Evolutionary conservation across 108 stramenopile genomes (phyloP).

Genomic region (Bacterosira constricta): DNA sequence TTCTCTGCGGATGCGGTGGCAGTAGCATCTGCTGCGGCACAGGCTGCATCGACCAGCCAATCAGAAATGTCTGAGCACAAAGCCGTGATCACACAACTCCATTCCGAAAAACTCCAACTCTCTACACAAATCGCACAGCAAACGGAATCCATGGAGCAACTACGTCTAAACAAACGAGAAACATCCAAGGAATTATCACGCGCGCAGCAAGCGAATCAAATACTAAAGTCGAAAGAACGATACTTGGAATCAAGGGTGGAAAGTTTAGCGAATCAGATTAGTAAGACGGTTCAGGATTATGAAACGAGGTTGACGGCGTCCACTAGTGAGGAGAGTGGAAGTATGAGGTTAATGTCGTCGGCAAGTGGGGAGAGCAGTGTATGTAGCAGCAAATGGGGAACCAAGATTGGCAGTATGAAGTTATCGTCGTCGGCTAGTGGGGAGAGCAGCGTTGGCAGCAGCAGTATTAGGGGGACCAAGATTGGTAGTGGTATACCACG

Average conservation of each 20-base stretch:
- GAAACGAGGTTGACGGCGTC: constrained; percentile 24
- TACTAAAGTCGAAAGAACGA: constrained; percentile 43
- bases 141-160: constrained; percentile 6
- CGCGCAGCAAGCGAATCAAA: constrained; percentile 43
- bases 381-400: too few relatives aligned
- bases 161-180: constrained; percentile 23
- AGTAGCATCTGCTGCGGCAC: not conserved
- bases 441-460: too few relatives aligned
- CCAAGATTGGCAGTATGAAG: too few relatives aligned
- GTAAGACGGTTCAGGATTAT: constrained; percentile 31
- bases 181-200: constrained; percentile 33
- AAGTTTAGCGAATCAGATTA: constrained; percentile 23
- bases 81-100: not conserved
- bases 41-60: not conserved
- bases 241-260: constrained; percentile 45
- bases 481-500: too few relatives aligned
- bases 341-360: too few relatives aligned
- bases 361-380: too few relatives aligned
- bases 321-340: too few relatives aligned
- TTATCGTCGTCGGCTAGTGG: too few relatives aligned
- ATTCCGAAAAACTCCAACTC: constrained; percentile 15
- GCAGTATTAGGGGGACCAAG: too few relatives aligned
- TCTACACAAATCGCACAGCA: constrained; percentile 4
- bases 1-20: too few relatives aligned
- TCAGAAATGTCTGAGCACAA: not conserved